These are phyloP conservation scores for Phanerochaete sordida DNA, from an alignment of 768 basidiomycete species.

Conservation along the genomic window DNA sequence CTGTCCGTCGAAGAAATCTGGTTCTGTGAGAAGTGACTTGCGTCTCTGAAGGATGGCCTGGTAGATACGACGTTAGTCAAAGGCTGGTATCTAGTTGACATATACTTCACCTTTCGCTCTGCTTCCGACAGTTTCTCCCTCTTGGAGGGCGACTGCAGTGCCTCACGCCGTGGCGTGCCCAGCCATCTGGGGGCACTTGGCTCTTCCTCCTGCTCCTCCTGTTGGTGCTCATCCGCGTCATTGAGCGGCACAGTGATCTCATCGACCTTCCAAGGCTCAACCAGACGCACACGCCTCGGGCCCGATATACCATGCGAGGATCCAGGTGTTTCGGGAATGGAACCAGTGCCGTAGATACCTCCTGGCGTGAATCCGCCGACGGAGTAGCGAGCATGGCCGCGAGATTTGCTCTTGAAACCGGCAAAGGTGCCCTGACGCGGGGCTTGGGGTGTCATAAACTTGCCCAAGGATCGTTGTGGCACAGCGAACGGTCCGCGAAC, in stretches of 20 bases:
- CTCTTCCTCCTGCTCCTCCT: constrained; percentile 3
- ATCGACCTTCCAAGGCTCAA: constrained; percentile 52
- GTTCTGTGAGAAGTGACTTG: constrained; percentile 49
- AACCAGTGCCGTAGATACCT: constrained; percentile 6
- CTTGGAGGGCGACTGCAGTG: constrained; percentile 13
- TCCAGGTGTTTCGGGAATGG: constrained; percentile 2
- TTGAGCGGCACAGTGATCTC: constrained; percentile 46
- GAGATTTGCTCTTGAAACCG: background rate
- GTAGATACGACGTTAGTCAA: background rate
- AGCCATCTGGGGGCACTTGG: background rate
- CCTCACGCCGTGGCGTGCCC: background rate
- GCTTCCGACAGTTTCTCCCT: constrained; percentile 36
- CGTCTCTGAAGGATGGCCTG: constrained; percentile 63
- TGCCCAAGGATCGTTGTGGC: constrained; percentile 17
- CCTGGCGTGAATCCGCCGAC: constrained; percentile 33
- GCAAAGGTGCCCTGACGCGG: constrained; percentile 15
- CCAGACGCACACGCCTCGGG: constrained; percentile 44
- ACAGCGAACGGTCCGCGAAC: background rate
- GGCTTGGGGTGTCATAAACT: constrained; percentile 60
- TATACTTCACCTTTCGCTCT: constrained; percentile 39
- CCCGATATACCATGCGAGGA: constrained; percentile 24
- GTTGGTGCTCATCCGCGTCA: constrained; percentile 3
- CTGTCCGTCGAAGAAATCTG: constrained; percentile 51
- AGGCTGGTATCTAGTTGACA: background rate
- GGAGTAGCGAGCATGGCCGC: constrained; percentile 30